Conservation (phyloP, 306 rosid genomes). For the Arachis hypogaea region DNA sequence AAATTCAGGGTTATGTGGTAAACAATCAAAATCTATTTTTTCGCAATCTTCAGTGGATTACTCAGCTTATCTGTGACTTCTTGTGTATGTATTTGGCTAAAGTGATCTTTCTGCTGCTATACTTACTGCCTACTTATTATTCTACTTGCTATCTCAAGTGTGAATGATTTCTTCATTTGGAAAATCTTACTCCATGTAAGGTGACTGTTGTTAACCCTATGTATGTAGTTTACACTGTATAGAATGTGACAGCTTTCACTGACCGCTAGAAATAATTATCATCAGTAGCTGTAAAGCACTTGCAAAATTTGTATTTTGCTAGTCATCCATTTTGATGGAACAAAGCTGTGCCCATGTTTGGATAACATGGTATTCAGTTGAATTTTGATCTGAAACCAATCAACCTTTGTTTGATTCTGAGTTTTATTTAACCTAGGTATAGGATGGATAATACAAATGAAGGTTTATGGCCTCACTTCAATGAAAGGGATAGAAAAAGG, state of each 20-base stretch:
- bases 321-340: constrained; percentile 27
- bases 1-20: constrained; percentile 29
- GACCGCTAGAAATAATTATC: constrained; percentile 12
- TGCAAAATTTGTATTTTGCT: not conserved
- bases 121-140: not conserved
- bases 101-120: constrained; percentile 20
- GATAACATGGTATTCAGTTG: constrained; percentile 7
- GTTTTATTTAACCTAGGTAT: constrained; percentile 13
- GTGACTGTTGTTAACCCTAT: not conserved
- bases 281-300: not conserved
- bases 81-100: not conserved
- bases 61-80: not conserved
- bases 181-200: constrained; percentile 2
- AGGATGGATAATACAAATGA: not conserved
- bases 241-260: not conserved
- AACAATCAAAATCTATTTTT: not conserved
- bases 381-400: constrained; percentile 13
- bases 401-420: constrained; percentile 22
- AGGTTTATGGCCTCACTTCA: constrained; percentile 5
- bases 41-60: constrained; percentile 3
- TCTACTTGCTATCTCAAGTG: not conserved
- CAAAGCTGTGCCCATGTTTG: constrained; percentile 4
- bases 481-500: not conserved
- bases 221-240: not conserved
- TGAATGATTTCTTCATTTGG: not conserved